Evolutionary conservation across 768 basidiomycete genomes (phyloP).

Genomic region (Fomitopsis pulvina): DNA sequence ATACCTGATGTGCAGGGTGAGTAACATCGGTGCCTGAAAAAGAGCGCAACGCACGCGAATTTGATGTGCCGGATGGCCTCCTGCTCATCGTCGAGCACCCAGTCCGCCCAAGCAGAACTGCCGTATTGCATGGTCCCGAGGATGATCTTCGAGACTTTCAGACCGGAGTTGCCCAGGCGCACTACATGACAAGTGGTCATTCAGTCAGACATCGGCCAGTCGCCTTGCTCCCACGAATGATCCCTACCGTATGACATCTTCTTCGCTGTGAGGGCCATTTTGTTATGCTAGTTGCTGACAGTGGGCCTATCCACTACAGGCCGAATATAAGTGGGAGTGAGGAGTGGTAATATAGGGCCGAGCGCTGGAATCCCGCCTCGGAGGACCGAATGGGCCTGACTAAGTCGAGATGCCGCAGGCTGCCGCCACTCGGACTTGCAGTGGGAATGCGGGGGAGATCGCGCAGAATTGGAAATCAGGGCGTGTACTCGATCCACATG

Average conservation of each 20-base stretch:
- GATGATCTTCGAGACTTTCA: slow-evolving; percentile 34
- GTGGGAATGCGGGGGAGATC: too few relatives aligned
- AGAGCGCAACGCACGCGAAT: slow-evolving; percentile 23
- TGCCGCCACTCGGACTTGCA: neutral
- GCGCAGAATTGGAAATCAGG: too few relatives aligned
- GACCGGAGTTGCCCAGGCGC: slow-evolving; percentile 36
- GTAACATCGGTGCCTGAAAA: neutral
- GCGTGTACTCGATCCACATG: too few relatives aligned
- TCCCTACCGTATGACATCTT: slow-evolving; percentile 17
- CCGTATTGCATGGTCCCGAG: slow-evolving; percentile 27
- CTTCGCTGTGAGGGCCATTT: neutral
- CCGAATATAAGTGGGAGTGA: too few relatives aligned
- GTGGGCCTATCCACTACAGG: too few relatives aligned
- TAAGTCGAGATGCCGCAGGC: too few relatives aligned
- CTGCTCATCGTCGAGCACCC: slow-evolving; percentile 32
- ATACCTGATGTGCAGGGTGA: slow-evolving; percentile 18
- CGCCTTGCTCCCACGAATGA: neutral
- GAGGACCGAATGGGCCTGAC: neutral
- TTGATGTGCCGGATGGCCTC: slow-evolving; percentile 32
- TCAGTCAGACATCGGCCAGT: neutral
- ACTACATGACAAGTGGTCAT: too few relatives aligned
- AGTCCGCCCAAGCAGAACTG: slow-evolving; percentile 24
- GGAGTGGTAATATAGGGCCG: neutral
- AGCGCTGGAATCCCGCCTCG: neutral
- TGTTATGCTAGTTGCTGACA: too few relatives aligned